Percentiles rank a stretch among this genome's conserved stretches.
Evolutionary conservation across 352 stramenopile genomes (phyloP).

Genomic region (Globisporangium sylvaticum): DNA sequence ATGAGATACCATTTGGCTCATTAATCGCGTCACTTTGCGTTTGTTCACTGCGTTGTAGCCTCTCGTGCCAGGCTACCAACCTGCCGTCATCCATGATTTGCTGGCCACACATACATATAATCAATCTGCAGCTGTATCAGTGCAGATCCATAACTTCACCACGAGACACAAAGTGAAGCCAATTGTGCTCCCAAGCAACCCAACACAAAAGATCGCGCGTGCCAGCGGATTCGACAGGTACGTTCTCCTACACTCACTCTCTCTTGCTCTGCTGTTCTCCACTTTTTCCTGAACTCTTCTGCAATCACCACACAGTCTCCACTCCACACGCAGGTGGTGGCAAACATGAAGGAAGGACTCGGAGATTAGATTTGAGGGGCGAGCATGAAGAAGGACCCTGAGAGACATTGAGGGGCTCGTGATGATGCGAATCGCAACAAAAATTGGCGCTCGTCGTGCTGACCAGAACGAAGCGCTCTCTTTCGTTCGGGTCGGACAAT

Average conservation of each 20-base stretch:
- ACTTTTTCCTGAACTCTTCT: neutral
- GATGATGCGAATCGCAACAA: neutral
- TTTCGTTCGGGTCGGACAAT: neutral
- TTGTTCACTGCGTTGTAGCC: neutral
- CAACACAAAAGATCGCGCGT: neutral
- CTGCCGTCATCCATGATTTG: neutral
- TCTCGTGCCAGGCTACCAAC: neutral
- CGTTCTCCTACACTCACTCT: neutral
- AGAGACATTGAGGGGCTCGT: neutral
- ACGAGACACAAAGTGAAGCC: neutral
- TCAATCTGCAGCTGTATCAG: neutral
- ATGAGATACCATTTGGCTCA: neutral
- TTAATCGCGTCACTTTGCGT: neutral
- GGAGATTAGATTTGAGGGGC: too few species aligned
- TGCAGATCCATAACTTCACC: neutral
- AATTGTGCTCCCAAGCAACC: neutral
- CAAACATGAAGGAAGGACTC: too few species aligned
- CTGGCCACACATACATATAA: neutral
- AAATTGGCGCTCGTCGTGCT: neutral
- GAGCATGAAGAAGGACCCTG: too few species aligned
- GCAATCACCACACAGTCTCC: too few species aligned
- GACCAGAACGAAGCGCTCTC: neutral
- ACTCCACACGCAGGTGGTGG: too few species aligned
- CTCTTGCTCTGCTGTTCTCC: neutral
- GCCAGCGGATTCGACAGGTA: neutral